Evolutionary conservation across 768 basidiomycete genomes (phyloP).

Genomic region (Tremella fuciformis): DNA sequence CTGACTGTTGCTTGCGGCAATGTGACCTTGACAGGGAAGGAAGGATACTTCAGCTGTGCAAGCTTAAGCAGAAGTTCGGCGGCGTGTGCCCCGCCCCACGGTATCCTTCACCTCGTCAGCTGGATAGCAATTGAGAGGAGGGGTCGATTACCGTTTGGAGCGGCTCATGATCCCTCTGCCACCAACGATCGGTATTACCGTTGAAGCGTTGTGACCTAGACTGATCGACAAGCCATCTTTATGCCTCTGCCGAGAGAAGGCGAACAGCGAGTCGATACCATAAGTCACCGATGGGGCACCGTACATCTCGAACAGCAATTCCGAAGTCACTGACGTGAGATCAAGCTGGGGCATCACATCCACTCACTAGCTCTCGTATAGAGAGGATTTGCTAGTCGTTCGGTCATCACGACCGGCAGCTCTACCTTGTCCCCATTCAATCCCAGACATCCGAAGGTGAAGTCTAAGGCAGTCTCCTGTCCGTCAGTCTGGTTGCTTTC

Average conservation of each 20-base stretch:
- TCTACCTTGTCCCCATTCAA: conserved; percentile 71
- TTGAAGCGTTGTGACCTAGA: conserved; percentile 87
- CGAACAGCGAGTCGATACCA: conserved; percentile 85
- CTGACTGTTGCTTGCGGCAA: conserved; percentile 70
- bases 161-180: conserved; percentile 81
- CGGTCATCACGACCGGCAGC: conserved; percentile 91
- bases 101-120: conserved; percentile 62
- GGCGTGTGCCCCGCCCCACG: conserved; percentile 87
- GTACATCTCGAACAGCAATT: conserved; percentile 93
- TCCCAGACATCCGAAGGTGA: conserved; percentile 80
- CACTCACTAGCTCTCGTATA: conserved; percentile 79
- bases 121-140: not conserved
- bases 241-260: conserved; percentile 73
- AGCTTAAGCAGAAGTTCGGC: conserved; percentile 89
- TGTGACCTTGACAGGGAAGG: conserved; percentile 81
- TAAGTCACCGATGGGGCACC: conserved; percentile 79
- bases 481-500: not conserved
- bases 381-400: conserved; percentile 79
- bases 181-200: conserved; percentile 78
- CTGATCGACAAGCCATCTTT: conserved; percentile 83
- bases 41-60: conserved; percentile 91
- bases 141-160: conserved; percentile 68
- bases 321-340: conserved; percentile 71
- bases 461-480: conserved; percentile 93
- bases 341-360: not conserved